Evolutionary conservation across 345 rosid genomes (phyloP).

Genomic region (Rhodamnia rubescens): DNA sequence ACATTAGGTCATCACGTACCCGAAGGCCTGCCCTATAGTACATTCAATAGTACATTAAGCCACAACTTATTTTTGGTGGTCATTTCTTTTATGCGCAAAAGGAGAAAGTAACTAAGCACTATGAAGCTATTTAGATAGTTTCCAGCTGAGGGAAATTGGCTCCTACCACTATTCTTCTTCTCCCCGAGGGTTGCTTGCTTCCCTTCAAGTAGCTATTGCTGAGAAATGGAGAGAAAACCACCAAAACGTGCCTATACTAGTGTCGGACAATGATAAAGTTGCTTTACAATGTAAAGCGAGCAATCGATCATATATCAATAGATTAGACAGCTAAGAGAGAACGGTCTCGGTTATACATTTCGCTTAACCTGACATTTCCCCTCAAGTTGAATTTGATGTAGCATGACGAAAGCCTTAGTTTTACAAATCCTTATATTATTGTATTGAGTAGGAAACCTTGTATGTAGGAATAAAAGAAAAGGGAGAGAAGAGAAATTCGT

Average conservation of each 20-base stretch:
- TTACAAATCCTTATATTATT: not conserved
- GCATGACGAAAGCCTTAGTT: not conserved
- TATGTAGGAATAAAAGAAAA: too few relatives aligned
- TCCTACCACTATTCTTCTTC: too few relatives aligned
- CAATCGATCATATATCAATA: not conserved
- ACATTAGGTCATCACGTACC: not conserved
- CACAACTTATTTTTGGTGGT: not conserved
- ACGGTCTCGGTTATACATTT: not conserved
- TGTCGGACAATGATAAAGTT: not conserved
- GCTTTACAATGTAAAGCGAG: not conserved
- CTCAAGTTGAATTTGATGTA: not conserved
- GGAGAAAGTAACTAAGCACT: too few relatives aligned
- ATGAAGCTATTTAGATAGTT: too few relatives aligned
- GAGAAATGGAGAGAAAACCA: too few relatives aligned
- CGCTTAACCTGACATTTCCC: not conserved
- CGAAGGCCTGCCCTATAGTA: not conserved
- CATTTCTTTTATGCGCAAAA: not conserved
- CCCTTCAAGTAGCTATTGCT: too few relatives aligned
- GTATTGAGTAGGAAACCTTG: too few relatives aligned
- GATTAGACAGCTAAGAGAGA: not conserved
- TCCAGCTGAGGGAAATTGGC: too few relatives aligned
- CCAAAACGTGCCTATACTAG: too few relatives aligned
- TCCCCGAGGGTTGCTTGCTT: too few relatives aligned
- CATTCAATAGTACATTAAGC: not conserved
- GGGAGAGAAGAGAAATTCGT: too few relatives aligned